These are phyloP conservation scores for Phytophthora chlamydospora DNA, from an alignment of 352 stramenopile genomes.

Conservation along the genomic window DNA sequence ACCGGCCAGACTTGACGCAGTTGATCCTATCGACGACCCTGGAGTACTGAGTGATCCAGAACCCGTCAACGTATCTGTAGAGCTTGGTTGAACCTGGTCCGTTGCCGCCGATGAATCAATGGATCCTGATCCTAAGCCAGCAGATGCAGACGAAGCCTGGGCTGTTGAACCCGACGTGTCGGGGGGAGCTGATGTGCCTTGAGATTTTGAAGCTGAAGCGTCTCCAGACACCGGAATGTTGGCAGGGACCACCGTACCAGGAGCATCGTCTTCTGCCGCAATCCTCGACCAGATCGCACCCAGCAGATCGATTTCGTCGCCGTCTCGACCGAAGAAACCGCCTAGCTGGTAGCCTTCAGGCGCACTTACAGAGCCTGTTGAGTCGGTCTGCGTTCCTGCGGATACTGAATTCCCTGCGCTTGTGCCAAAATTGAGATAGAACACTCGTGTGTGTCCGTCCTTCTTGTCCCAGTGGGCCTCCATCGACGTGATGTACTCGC, in stretches of 20 bases:
- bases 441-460: constrained; percentile 24
- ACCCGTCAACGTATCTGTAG: not conserved
- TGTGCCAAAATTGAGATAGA: constrained; percentile 33
- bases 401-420: constrained; percentile 26
- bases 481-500: constrained; percentile 30
- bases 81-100: not conserved
- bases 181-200: not conserved
- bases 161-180: not conserved
- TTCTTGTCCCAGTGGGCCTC: constrained; percentile 32
- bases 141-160: not conserved
- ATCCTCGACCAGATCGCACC: constrained; percentile 31
- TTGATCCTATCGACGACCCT: not conserved
- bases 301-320: constrained; percentile 31
- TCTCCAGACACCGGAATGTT: constrained; percentile 2
- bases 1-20: not conserved
- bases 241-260: constrained; percentile 18
- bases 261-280: constrained; percentile 1
- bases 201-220: not conserved
- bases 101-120: not conserved
- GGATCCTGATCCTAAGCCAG: not conserved
- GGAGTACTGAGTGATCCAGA: not conserved
- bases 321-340: constrained; percentile 30
- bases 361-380: constrained; percentile 16
- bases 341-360: constrained; percentile 24
- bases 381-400: constrained; percentile 22